These are phyloP conservation scores for Thozetella sp. DNA, from an alignment of 495 filamentous ascomycete genomes.

Conservation along the genomic window DNA sequence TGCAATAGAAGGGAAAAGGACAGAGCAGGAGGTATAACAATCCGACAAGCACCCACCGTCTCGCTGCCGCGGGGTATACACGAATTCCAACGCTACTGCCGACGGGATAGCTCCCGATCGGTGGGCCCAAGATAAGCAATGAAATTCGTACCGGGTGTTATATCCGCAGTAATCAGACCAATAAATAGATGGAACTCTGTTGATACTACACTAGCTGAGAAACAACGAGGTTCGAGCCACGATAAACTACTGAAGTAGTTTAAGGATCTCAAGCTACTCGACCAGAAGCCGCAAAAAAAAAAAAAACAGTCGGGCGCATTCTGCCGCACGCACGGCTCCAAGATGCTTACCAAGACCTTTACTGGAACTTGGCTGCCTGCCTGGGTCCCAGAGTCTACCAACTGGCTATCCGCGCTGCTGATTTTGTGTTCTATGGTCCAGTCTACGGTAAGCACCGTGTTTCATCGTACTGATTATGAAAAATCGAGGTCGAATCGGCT, in stretches of 20 bases:
- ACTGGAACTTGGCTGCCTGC: conserved; percentile 53
- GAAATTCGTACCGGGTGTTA: not conserved
- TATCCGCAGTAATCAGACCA: not conserved
- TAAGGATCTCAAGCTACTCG: not conserved
- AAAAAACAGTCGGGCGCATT: not conserved
- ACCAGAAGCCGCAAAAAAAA: not conserved
- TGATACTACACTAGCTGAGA: not conserved
- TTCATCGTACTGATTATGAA: not conserved
- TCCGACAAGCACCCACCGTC: not conserved
- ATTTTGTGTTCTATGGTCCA: conserved; percentile 49
- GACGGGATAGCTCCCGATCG: not conserved
- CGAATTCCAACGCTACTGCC: not conserved
- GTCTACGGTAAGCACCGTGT: conserved; percentile 21
- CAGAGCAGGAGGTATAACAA: not conserved
- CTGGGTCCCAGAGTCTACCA: conserved; percentile 47
- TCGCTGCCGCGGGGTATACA: not conserved
- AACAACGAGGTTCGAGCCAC: not conserved
- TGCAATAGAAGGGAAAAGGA: too few species aligned
- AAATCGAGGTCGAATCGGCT: not conserved
- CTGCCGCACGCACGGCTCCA: not conserved
- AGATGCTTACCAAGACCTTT: conserved; percentile 33
- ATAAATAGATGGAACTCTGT: not conserved
- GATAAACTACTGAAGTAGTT: not conserved
- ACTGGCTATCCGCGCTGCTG: conserved; percentile 37
- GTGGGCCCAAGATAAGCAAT: not conserved